Conservation (phyloP, 345 rosid genomes). For the Euphorbia tirucalli region DNA sequence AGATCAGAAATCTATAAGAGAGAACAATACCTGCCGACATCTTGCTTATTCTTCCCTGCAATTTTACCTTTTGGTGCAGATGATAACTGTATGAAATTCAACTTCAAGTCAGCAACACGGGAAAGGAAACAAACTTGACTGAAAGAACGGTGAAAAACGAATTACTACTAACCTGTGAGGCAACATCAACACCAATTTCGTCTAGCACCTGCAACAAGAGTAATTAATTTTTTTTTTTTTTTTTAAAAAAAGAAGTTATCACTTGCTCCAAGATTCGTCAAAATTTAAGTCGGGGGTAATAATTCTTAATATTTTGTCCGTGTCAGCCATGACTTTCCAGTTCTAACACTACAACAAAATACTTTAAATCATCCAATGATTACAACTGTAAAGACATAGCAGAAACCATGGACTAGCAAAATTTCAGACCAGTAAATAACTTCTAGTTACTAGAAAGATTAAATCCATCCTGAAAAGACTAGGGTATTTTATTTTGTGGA, state of each 20-base stretch:
- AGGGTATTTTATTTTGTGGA: background rate
- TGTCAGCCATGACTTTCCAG: background rate
- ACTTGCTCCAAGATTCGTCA: background rate
- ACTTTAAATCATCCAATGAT: background rate
- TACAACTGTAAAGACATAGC: background rate
- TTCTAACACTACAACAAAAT: conserved; percentile 2
- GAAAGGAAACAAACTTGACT: conserved; percentile 4
- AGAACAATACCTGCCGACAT: conserved; percentile 57
- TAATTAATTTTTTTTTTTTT: too few relatives aligned
- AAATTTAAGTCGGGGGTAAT: background rate
- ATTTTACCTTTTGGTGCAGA: conserved; percentile 81
- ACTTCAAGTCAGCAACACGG: conserved; percentile 9
- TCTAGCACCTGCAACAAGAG: conserved; percentile 68
- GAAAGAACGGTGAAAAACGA: background rate
- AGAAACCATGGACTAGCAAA: background rate
- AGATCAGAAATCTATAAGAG: background rate
- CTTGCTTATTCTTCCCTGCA: conserved; percentile 58
- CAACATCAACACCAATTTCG: conserved; percentile 91
- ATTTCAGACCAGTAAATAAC: too few relatives aligned
- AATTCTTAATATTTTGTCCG: background rate
- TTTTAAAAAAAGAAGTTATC: background rate
- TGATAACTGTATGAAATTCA: conserved; percentile 52
- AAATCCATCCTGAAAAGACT: conserved; percentile 3
- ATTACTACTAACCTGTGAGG: conserved; percentile 67
- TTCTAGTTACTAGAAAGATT: background rate